Evolutionary conservation across 225 moss, liverwort and hornwort genomes (phyloP).

Genomic region (Ulota crispa): DNA sequence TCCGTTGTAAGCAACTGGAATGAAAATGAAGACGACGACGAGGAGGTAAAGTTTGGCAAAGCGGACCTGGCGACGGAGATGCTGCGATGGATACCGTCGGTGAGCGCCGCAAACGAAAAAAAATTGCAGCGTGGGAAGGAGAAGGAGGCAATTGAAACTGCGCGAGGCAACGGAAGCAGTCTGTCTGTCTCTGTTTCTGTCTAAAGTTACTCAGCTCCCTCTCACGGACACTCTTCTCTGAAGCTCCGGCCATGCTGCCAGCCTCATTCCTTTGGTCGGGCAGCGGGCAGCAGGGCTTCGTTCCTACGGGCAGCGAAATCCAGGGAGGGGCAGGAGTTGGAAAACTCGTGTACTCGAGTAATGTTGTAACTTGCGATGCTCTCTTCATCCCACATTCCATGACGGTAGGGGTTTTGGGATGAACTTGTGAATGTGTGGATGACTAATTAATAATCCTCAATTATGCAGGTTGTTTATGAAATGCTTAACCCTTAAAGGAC

Average conservation of each 20-base stretch:
- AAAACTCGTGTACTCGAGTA: too few relatives aligned
- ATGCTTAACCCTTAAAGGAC: too few relatives aligned
- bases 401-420: too few relatives aligned
- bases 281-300: neutral
- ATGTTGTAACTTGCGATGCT: too few relatives aligned
- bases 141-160: slow-evolving; percentile 17
- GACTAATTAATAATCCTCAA: too few relatives aligned
- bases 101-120: neutral
- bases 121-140: neutral
- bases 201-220: neutral
- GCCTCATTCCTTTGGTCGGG: neutral
- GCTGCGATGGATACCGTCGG: slow-evolving; percentile 27
- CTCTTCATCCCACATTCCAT: too few relatives aligned
- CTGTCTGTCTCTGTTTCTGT: neutral
- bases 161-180: slow-evolving; percentile 5
- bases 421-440: too few relatives aligned
- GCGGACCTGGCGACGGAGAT: slow-evolving; percentile 6
- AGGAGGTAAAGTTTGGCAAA: neutral
- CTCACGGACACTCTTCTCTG: slow-evolving; percentile 1
- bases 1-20: neutral
- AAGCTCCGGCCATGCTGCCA: slow-evolving; percentile 17
- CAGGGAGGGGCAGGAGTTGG: neutral
- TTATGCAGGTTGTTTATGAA: too few relatives aligned
- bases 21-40: neutral
- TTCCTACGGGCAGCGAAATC: neutral